Percentiles rank a stretch among this genome's conserved stretches.
Evolutionary conservation across 2,329 filamentous ascomycete genomes (phyloP).

Genomic region (Cladosporium sphaerospermum): DNA sequence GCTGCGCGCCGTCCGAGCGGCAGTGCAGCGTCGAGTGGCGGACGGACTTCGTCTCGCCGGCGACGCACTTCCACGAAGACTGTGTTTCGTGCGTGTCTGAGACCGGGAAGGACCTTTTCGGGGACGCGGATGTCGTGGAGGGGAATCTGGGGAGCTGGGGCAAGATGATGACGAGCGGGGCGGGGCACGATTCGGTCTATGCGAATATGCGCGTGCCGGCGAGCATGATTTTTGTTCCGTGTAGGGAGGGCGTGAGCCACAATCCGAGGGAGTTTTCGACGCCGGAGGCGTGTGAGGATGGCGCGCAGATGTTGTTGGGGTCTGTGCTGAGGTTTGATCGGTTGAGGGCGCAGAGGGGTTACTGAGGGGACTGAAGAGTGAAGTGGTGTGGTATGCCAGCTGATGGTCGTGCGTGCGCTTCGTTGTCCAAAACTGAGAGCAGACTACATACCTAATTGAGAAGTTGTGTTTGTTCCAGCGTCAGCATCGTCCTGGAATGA

Average conservation of each 20-base stretch:
- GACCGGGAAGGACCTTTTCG: slow-evolving; percentile 49
- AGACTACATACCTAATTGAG: too few relatives aligned
- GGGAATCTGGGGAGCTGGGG: slow-evolving; percentile 24
- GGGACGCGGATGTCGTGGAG: slow-evolving; percentile 37
- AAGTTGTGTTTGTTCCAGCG: too few relatives aligned
- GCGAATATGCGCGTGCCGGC: slow-evolving; percentile 40
- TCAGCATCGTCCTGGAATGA: too few relatives aligned
- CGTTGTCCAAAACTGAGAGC: too few relatives aligned
- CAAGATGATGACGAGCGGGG: slow-evolving; percentile 54
- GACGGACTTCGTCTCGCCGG: slow-evolving; percentile 56
- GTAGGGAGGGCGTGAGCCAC: slow-evolving; percentile 42
- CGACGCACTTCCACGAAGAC: slow-evolving; percentile 59
- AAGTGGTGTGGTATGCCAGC: too few relatives aligned
- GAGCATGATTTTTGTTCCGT: slow-evolving; percentile 45
- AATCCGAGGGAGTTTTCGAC: slow-evolving; percentile 43
- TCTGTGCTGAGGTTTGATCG: slow-evolving; percentile 45
- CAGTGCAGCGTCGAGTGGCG: slow-evolving; percentile 51
- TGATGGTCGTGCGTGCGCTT: too few relatives aligned
- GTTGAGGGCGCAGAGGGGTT: neutral
- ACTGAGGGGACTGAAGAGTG: neutral
- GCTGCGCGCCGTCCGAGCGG: slow-evolving; percentile 34
- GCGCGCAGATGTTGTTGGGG: slow-evolving; percentile 45
- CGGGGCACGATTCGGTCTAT: slow-evolving; percentile 55
- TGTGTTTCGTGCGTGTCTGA: slow-evolving; percentile 60
- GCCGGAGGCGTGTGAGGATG: slow-evolving; percentile 41